Evolutionary conservation across 2,329 filamentous ascomycete species (phyloP), one percentile per base, ranked within the genome.

Genomic region (Apiospora koreana): DNA sequence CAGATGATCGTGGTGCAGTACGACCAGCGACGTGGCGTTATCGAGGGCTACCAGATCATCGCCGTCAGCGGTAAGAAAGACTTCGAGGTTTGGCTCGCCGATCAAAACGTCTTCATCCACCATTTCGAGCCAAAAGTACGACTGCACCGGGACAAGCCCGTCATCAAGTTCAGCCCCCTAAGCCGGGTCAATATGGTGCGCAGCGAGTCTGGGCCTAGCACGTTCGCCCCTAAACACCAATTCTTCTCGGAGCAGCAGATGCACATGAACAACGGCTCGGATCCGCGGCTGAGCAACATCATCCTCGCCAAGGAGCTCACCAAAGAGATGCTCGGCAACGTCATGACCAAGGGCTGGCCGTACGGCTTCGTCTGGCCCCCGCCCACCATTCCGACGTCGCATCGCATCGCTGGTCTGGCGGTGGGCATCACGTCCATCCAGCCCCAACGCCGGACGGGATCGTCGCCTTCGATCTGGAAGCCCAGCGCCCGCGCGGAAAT

Each of bases 1-100:
- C 92, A 92, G 77, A 80, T 97, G 54, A 86, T 97, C 35, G 77
- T 97, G 48, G 86, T 88, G n/a, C 90, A 93, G 16, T 98, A 94
- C 77, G 90, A 97, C 77, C 87, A 90, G 64, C 82, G 88, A 4
- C 86, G 89, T 58, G 92, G 91, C 21, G 91, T 90, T 75, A 97
- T 98, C 69, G 93, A 96, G 81, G 94, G 89, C 3, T 94, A 95
- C 78, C 88, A 91, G 21, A 83, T 98, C 21, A 83, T 95, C 4
- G 93, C 93, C 1, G 87, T 90, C 68, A 86, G 90, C 68, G 83
- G 83, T 1, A 79, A 82, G 31, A 86, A 88, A 8, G 83, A 83
- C 2, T 86, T 90, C 68, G 83, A 90, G 72, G 81, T 86, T 3
- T 97, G 93, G 93, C 82, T 88, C 65, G 86, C 86, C 71, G 87